Evolutionary conservation across 768 basidiomycete genomes (phyloP).

Genomic region (Pluteus cervinus): DNA sequence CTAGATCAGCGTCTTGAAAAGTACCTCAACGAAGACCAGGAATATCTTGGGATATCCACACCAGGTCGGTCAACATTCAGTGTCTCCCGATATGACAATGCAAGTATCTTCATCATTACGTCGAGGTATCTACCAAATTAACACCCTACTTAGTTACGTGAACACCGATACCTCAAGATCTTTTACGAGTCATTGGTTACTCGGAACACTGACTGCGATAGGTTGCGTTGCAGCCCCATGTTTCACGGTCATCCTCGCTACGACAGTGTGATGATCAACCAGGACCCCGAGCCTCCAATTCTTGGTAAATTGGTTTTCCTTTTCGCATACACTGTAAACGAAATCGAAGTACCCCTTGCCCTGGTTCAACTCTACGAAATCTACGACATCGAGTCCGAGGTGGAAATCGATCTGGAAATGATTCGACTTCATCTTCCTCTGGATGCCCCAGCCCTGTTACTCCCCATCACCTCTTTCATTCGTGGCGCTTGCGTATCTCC

Average conservation of each 20-base stretch:
- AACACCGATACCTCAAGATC: constrained; percentile 17
- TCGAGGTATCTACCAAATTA: background rate
- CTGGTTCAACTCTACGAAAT: no score
- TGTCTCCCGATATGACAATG: constrained; percentile 8
- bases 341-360: no score
- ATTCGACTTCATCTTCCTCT: constrained; percentile 11
- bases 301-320: constrained; percentile 17
- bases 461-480: constrained; percentile 22
- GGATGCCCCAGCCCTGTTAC: constrained; percentile 12
- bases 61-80: no score
- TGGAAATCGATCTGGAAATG: constrained; percentile 20
- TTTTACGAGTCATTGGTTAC: constrained; percentile 17
- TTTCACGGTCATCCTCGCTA: constrained; percentile 16
- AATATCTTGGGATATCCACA: no score
- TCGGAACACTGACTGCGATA: constrained; percentile 17
- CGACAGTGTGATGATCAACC: constrained; percentile 21
- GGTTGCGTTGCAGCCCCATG: constrained; percentile 18
- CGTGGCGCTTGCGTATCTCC: constrained; percentile 19
- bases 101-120: constrained; percentile 9
- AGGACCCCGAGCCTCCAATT: constrained; percentile 6
- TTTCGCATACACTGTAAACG: constrained; percentile 8
- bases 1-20: no score
- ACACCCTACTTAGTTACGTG: constrained; percentile 9
- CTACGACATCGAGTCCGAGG: no score
- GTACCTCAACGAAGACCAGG: no score